Evolutionary conservation across 2,329 filamentous ascomycete species (phyloP), one percentile per base, ranked within the genome.

Genomic region (Ophiostoma piceae): DNA sequence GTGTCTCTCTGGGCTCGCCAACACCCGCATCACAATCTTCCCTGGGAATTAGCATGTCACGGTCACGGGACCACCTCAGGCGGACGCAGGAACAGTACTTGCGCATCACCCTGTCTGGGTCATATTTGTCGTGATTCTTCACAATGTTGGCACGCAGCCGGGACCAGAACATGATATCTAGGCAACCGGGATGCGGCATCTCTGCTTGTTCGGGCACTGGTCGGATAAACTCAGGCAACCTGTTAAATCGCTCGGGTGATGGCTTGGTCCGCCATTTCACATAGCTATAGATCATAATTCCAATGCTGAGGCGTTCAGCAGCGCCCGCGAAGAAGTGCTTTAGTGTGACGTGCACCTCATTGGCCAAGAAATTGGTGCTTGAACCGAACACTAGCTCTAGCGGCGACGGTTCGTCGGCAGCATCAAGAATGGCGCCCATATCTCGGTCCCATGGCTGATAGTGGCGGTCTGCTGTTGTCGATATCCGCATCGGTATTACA

Each of bases 191-290:
- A 19, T 71, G 69, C 12, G 67, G 67, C 6, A n/a, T 22, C 32
- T 43, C 19, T 2, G 29, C 47, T 41, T 71, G 69, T 11, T 71
- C 67, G 14, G 7, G 32, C 19, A 67, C 29, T 3, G 67, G 69
- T 37, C 62, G 43, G n/a, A 71, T 51, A 26, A 29, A 71, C 12
- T 14, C 16, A 4, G 67, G 69, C 19, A 71, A 62, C 19, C 51
- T 39, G 3, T 64, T 16, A 11, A 67, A 71, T 1, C 69, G 35
- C 35, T 62, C 67, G 1, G 60, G 37, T 8, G 39, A 67, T 12
- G 69, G 69, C 26, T 67, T 39, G 4, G 67, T 71, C 26, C 69
- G 69, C 69, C 69, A 71, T n/a, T 68, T 71, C 35, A 68, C 67
- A 47, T 54, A 71, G 47, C 60, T 29, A 51, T 71, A 68, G 14